These are phyloP conservation scores for Cutaneotrichosporon sp. DNA, from an alignment of 1,284 basidiomycete species.

Conservation along the genomic window DNA sequence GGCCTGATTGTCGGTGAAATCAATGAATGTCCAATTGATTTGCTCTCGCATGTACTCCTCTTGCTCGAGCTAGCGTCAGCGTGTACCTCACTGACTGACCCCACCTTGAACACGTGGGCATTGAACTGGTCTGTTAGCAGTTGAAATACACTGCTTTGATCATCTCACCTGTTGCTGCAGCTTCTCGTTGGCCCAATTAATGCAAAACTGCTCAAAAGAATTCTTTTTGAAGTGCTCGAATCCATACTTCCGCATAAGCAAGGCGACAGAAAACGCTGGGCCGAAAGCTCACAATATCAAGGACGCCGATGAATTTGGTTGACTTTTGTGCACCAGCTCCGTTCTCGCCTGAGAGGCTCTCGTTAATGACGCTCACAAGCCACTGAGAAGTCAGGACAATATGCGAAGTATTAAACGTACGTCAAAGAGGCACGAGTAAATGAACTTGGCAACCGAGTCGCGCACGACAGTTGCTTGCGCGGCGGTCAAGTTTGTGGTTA, in stretches of 20 bases:
- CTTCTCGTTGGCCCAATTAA: slow-evolving; percentile 99
- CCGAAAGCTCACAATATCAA: slow-evolving; percentile 67
- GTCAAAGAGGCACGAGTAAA: slow-evolving; percentile 94
- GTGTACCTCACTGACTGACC: not conserved
- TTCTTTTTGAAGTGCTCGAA: slow-evolving; percentile 99
- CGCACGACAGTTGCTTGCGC: slow-evolving; percentile 91
- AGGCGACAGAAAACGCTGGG: too few species aligned
- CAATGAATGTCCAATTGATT: slow-evolving; percentile 99
- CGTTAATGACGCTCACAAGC: slow-evolving; percentile 95
- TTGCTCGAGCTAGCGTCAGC: slow-evolving; percentile 68
- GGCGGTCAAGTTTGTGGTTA: slow-evolving; percentile 77
- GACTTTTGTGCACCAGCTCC: slow-evolving; percentile 65
- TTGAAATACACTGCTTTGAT: not conserved
- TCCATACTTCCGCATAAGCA: too few species aligned
- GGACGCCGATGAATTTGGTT: slow-evolving; percentile 97
- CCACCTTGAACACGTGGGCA: slow-evolving; percentile 88
- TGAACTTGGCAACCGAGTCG: slow-evolving; percentile 96
- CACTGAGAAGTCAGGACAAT: slow-evolving; percentile 55
- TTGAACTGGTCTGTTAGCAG: slow-evolving; percentile 64
- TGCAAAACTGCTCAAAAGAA: slow-evolving; percentile 99
- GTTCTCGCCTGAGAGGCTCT: slow-evolving; percentile 86
- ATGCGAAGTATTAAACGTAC: slow-evolving; percentile 22
- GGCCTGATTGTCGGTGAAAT: slow-evolving; percentile 97
- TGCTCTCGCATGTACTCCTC: slow-evolving; percentile 98
- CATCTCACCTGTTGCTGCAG: slow-evolving; percentile 76